Evolutionary conservation across 768 basidiomycete genomes (phyloP).

Genomic region (Nidularia sp.): DNA sequence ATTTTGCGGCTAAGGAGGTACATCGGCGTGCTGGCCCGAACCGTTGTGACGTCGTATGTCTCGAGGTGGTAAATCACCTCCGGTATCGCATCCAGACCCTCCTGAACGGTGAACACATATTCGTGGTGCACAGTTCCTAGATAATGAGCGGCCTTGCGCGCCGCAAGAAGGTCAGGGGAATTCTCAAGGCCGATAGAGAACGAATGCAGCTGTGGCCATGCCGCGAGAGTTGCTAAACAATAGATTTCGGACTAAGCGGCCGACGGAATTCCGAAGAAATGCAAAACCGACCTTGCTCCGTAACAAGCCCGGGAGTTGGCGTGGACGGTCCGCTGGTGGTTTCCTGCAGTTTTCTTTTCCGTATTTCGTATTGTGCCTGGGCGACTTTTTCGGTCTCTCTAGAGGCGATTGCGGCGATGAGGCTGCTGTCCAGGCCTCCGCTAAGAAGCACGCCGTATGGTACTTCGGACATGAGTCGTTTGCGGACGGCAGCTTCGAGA

Average conservation of each 20-base stretch:
- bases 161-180: slow-evolving; percentile 93
- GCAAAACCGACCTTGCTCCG: slow-evolving; percentile 48
- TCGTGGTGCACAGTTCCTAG: slow-evolving; percentile 96
- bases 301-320: slow-evolving; percentile 38
- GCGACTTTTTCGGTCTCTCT: slow-evolving; percentile 93
- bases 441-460: slow-evolving; percentile 96
- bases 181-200: slow-evolving; percentile 95
- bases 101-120: slow-evolving; percentile 97
- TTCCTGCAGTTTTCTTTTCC: slow-evolving; percentile 56
- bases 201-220: slow-evolving; percentile 97
- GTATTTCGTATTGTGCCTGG: slow-evolving; percentile 69
- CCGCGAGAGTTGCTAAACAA: slow-evolving; percentile 59
- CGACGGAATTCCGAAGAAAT: neutral
- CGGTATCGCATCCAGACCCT: slow-evolving; percentile 94
- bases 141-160: slow-evolving; percentile 88
- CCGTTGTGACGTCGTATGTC: slow-evolving; percentile 98
- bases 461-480: slow-evolving; percentile 96
- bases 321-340: slow-evolving; percentile 52
- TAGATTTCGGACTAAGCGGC: slow-evolving; percentile 5
- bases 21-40: slow-evolving; percentile 97
- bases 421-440: slow-evolving; percentile 91
- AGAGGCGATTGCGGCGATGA: slow-evolving; percentile 93
- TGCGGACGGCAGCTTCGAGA: slow-evolving; percentile 88
- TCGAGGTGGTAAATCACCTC: slow-evolving; percentile 98
- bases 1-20: slow-evolving; percentile 97